phyloP scores from a whole-genome alignment of 2,329 filamentous ascomycete species.

The Pleurostoma richardsiae region DNA sequence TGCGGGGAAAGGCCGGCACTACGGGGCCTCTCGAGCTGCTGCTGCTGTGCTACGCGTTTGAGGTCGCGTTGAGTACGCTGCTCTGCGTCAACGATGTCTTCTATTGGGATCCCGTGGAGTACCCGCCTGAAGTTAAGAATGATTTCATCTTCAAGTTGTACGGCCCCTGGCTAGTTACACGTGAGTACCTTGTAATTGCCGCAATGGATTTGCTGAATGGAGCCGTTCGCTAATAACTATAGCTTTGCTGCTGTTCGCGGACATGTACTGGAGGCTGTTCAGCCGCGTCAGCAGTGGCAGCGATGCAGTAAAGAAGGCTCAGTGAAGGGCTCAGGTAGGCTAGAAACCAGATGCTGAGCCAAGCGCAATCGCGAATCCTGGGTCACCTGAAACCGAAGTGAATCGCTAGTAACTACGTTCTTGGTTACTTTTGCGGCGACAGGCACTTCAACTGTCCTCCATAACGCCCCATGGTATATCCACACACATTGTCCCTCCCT shows the following conservation, averaged over 20 bases:
- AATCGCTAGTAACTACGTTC: no score
- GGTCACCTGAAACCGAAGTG: no score
- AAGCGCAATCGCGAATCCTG: no score
- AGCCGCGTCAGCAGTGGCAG: constrained; percentile 28
- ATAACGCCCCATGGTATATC: no score
- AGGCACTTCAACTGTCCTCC: no score
- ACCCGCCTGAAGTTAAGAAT: constrained; percentile 37
- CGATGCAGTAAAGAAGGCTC: constrained; percentile 31
- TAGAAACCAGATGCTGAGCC: no score
- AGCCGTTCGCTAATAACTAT: background rate
- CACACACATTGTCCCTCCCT: no score
- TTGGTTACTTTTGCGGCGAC: no score
- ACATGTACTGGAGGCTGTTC: constrained; percentile 51
- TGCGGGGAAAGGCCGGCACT: constrained; percentile 25
- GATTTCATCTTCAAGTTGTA: constrained; percentile 44
- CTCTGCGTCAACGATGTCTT: constrained; percentile 46
- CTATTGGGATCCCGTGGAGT: constrained; percentile 41
- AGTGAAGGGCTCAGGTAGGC: constrained; percentile 16
- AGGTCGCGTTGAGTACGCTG: constrained; percentile 45
- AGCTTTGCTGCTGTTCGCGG: constrained; percentile 46
- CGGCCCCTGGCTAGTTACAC: constrained; percentile 44
- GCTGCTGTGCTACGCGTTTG: constrained; percentile 43
- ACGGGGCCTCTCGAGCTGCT: constrained; percentile 41
- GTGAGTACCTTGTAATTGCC: constrained; percentile 33
- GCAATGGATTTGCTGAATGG: background rate